Percentiles rank a stretch among this genome's conserved stretches.
phyloP scores from a whole-genome alignment of 768 basidiomycete genomes.

The Podaxis mareebaensis region DNA sequence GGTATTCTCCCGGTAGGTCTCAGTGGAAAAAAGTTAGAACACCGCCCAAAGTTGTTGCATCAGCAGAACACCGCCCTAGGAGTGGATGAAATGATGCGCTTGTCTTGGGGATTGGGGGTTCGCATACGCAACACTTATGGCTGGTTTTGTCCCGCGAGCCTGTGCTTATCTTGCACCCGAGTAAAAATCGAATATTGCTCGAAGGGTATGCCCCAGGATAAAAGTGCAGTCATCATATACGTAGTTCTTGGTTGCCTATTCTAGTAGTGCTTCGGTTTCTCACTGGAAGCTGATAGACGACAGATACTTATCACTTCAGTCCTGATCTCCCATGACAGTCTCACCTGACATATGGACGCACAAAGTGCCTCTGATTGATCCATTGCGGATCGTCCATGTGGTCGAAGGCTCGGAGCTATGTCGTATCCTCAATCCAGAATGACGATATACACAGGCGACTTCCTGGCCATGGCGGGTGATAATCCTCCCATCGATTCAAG shows the following conservation, averaged over 20 bases:
- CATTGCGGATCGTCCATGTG: background rate
- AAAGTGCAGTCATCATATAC: background rate
- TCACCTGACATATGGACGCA: background rate
- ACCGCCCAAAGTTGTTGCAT: background rate
- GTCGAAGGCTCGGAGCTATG: background rate
- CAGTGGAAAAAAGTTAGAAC: background rate
- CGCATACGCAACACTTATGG: no score
- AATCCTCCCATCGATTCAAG: background rate
- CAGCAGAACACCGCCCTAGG: background rate
- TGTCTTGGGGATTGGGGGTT: background rate
- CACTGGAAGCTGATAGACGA: background rate
- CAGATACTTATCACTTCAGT: no score
- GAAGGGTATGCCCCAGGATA: background rate
- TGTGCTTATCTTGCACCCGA: no score
- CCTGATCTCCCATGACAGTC: background rate
- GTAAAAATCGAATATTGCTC: background rate
- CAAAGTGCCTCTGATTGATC: background rate
- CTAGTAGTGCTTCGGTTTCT: background rate
- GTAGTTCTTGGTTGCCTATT: background rate
- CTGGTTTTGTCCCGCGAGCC: no score
- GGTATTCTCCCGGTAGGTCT: background rate
- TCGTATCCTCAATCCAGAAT: background rate
- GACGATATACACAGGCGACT: background rate
- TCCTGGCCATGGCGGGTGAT: background rate
- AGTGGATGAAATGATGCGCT: background rate